phyloP scores from a whole-genome alignment of 1,139 yeast species.

The Protomyces inouyei region DNA sequence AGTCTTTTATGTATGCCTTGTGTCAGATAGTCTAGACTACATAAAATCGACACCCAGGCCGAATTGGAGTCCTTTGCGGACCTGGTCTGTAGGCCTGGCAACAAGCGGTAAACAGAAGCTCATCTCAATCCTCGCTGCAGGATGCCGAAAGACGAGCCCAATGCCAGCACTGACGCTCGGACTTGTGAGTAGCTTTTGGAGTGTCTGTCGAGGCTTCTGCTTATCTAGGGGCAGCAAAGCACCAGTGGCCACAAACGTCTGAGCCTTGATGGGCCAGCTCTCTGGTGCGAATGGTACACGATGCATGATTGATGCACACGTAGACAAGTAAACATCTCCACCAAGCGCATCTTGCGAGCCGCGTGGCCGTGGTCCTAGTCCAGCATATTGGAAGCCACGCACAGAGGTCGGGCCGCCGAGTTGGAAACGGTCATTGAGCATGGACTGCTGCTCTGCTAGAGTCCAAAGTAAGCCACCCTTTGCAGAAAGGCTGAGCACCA shows the following conservation, averaged over 20 bases:
- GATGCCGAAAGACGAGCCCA: constrained; percentile 68
- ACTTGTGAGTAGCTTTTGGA: neutral
- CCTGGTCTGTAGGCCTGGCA: constrained; percentile 58
- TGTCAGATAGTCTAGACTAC: neutral
- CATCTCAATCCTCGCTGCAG: constrained; percentile 85
- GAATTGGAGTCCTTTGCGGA: constrained; percentile 83
- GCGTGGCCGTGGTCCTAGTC: constrained; percentile 68
- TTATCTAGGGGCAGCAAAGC: constrained; percentile 51
- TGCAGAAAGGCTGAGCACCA: constrained; percentile 35
- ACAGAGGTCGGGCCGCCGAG: constrained; percentile 84
- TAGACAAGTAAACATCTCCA: constrained; percentile 68
- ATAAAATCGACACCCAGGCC: constrained; percentile 81
- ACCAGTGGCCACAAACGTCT: constrained; percentile 41
- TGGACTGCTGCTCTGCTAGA: constrained; percentile 35
- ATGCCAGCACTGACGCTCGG: constrained; percentile 58
- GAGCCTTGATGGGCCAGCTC: constrained; percentile 35
- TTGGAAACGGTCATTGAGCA: constrained; percentile 49
- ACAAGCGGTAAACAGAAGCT: constrained; percentile 76
- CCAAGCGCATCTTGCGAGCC: constrained; percentile 58
- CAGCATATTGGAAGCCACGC: constrained; percentile 68
- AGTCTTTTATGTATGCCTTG: neutral
- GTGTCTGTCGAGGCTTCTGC: constrained; percentile 26
- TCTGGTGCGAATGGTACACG: constrained; percentile 55
- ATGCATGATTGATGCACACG: constrained; percentile 65
- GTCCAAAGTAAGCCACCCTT: constrained; percentile 37